Percentiles rank a stretch among this genome's conserved stretches.
Conservation (phyloP, 1,284 basidiomycete genomes). For the Anthracocystis walkeri region DNA sequence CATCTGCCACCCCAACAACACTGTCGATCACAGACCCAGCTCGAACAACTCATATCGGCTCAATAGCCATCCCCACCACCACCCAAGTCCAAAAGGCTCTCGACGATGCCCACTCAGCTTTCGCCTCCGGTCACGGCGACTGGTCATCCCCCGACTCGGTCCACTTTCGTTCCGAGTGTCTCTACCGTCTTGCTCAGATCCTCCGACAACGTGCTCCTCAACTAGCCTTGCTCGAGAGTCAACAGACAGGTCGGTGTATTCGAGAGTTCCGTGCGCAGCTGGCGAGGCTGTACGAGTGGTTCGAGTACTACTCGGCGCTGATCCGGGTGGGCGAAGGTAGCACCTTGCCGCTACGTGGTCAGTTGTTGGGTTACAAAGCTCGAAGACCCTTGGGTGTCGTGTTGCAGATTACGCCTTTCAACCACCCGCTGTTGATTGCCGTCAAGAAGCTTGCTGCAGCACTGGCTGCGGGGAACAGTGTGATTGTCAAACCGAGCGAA, state of each 20-base stretch:
- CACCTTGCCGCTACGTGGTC: conserved; percentile 79
- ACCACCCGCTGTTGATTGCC: conserved; percentile 78
- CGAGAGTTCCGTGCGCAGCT: conserved; percentile 42
- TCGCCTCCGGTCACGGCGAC: conserved; percentile 17
- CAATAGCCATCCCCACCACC: conserved; percentile 26
- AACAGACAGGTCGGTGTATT: conserved; percentile 37
- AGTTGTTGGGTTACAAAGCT: conserved; percentile 80
- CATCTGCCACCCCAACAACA: neutral
- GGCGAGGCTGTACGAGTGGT: conserved; percentile 38
- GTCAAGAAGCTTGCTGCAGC: conserved; percentile 87
- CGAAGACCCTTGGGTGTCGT: conserved; percentile 84
- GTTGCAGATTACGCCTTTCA: conserved; percentile 76
- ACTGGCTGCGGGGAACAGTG: conserved; percentile 80
- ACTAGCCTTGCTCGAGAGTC: conserved; percentile 25
- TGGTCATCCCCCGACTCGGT: conserved; percentile 29
- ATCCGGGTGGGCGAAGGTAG: conserved; percentile 19
- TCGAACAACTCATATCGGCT: conserved; percentile 11
- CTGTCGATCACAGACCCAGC: conserved; percentile 24
- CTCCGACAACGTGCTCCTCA: conserved; percentile 25
- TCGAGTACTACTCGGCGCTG: conserved; percentile 30
- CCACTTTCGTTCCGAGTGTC: conserved; percentile 30
- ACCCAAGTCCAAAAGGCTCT: conserved; percentile 20
- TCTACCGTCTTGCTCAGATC: conserved; percentile 24
- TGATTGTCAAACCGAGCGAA: conserved; percentile 83
- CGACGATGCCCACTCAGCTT: conserved; percentile 17